These are phyloP conservation scores for Epichloe sp. DNA, from an alignment of 2,329 filamentous ascomycete species.

Conservation along the genomic window DNA sequence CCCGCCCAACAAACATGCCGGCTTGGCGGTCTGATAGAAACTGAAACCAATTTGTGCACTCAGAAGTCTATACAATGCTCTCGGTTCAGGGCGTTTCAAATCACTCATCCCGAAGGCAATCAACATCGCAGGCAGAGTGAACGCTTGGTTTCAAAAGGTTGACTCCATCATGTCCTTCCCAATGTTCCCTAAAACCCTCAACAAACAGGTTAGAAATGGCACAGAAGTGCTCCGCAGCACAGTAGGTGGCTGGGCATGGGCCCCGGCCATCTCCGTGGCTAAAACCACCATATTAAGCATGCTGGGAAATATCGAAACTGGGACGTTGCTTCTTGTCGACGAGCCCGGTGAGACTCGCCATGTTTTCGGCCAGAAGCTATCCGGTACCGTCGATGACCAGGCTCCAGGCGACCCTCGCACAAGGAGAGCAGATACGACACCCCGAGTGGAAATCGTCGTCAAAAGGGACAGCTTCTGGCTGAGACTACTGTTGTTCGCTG, in stretches of 20 bases:
- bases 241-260: conserved; percentile 33
- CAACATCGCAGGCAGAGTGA: background rate
- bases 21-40: background rate
- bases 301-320: conserved; percentile 32
- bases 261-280: conserved; percentile 31
- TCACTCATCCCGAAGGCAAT: background rate
- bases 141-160: background rate
- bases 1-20: background rate
- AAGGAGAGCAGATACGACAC: conserved; percentile 21
- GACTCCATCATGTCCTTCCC: background rate
- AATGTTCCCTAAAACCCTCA: conserved; percentile 1
- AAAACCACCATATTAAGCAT: conserved; percentile 32
- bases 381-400: conserved; percentile 20
- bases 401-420: conserved; percentile 22
- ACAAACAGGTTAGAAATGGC: conserved; percentile 3
- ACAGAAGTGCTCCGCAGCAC: conserved; percentile 27
- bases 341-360: conserved; percentile 27
- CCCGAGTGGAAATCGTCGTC: conserved; percentile 42
- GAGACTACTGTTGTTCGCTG: conserved; percentile 52
- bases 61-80: background rate
- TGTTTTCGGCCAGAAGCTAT: conserved; percentile 33
- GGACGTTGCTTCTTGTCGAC: conserved; percentile 35
- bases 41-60: background rate
- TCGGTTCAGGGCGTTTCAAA: background rate
- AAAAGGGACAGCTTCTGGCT: conserved; percentile 59